Conservation (phyloP, 176 grass and related monocot species). For the Oropetium thomaeum region DNA sequence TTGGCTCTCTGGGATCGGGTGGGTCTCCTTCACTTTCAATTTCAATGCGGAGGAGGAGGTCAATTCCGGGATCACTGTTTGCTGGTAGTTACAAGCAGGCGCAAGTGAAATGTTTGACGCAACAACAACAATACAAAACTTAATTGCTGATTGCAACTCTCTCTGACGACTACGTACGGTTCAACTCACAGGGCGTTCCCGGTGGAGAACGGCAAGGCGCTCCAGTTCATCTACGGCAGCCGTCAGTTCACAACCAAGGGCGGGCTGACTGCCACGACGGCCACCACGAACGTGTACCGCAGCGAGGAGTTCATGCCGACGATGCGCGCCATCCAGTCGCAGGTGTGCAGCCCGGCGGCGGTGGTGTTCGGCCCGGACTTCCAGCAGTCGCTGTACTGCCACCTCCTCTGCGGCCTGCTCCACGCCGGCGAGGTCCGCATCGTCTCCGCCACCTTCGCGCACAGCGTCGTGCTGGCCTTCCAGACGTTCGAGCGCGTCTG, state of each 20-base stretch:
- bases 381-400: constrained; percentile 83
- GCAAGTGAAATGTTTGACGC: not conserved
- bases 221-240: constrained; percentile 94
- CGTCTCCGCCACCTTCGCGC: constrained; percentile 78
- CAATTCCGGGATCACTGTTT: constrained; percentile 1
- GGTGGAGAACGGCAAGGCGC: constrained; percentile 65
- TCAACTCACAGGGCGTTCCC: constrained; percentile 58
- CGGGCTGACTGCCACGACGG: constrained; percentile 66
- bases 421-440: constrained; percentile 59
- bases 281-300: constrained; percentile 82
- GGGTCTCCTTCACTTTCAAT: not conserved
- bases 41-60: too few species aligned
- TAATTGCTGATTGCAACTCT: not conserved
- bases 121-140: not conserved
- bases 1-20: too few species aligned
- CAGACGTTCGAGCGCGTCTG: constrained; percentile 74
- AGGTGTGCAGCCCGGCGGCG: constrained; percentile 65
- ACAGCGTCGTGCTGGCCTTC: constrained; percentile 84
- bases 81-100: not conserved
- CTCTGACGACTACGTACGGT: too few species aligned
- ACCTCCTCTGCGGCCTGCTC: constrained; percentile 81
- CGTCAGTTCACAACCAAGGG: constrained; percentile 66
- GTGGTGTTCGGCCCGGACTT: constrained; percentile 83
- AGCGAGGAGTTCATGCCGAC: constrained; percentile 62
- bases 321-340: constrained; percentile 69